Conservation (phyloP, 495 filamentous ascomycete species). For the Neurospora terricola region DNA sequence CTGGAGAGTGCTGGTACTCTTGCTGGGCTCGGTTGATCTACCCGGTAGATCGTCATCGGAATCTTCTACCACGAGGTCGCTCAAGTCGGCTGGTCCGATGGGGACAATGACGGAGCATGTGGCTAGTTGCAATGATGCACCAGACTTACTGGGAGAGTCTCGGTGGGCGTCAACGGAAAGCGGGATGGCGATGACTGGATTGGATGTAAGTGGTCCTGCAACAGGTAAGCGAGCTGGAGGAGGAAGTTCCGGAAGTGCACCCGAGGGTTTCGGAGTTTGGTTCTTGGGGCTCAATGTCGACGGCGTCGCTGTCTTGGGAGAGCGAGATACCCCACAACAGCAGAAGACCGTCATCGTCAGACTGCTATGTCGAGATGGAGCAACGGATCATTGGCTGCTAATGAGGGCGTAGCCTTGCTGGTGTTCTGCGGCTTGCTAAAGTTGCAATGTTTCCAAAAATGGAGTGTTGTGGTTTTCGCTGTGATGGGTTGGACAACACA, state of each 20-base stretch:
- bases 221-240: constrained; percentile 13
- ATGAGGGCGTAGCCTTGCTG: neutral
- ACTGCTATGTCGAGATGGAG: constrained; percentile 1
- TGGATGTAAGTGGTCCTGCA: constrained; percentile 13
- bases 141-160: constrained; percentile 3
- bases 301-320: constrained; percentile 18
- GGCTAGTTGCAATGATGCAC: constrained; percentile 4
- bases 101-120: constrained; percentile 4
- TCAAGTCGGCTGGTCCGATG: constrained; percentile 14
- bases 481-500: neutral
- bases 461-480: neutral
- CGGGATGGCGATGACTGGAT: constrained; percentile 5
- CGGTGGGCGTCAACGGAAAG: neutral
- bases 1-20: constrained; percentile 27
- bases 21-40: constrained; percentile 10
- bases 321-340: constrained; percentile 25
- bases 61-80: constrained; percentile 31
- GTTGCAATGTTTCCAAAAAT: neutral
- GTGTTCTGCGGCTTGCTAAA: neutral
- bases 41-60: constrained; percentile 23
- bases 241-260: constrained; percentile 9
- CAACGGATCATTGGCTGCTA: neutral
- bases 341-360: constrained; percentile 30
- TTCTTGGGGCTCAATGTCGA: constrained; percentile 7
- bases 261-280: constrained; percentile 5